phyloP scores from a whole-genome alignment of 208 protist genomes.

The Wallacemonas sp. region DNA sequence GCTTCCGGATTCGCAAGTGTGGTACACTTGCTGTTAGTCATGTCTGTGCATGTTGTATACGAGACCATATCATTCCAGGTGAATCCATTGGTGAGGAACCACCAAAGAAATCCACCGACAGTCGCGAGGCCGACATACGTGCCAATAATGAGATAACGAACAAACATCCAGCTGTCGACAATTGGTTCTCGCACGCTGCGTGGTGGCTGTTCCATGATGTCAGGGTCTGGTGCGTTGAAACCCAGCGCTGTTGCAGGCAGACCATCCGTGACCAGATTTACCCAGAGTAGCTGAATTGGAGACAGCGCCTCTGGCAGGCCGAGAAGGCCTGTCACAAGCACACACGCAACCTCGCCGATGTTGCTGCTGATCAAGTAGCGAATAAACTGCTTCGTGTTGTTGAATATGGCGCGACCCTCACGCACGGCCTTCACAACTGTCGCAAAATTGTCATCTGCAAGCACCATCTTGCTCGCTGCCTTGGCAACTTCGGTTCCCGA shows the following conservation, averaged over 20 bases:
- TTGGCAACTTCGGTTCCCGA: conserved; percentile 98
- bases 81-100: conserved; percentile 83
- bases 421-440: conserved; percentile 96
- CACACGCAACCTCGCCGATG: conserved; percentile 95
- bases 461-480: conserved; percentile 95
- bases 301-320: conserved; percentile 94
- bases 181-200: conserved; percentile 86
- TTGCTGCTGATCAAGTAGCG: conserved; percentile 98
- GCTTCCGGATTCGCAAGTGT: conserved; percentile 60
- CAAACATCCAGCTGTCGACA: conserved; percentile 81
- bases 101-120: conserved; percentile 80
- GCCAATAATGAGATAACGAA: conserved; percentile 85
- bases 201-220: conserved; percentile 92
- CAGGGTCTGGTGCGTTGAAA: conserved; percentile 88
- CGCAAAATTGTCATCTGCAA: conserved; percentile 96
- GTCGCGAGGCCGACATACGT: conserved; percentile 86
- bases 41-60: conserved; percentile 56
- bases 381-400: conserved; percentile 98
- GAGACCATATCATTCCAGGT: conserved; percentile 59
- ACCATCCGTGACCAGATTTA: conserved; percentile 99
- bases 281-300: conserved; percentile 98
- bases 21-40: conserved; percentile 48
- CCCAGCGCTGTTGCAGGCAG: conserved; percentile 96
- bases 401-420: conserved; percentile 96
- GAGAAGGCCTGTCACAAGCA: conserved; percentile 80